phyloP scores from a whole-genome alignment of 768 basidiomycete genomes.

The Phanerochaete carnosa region DNA sequence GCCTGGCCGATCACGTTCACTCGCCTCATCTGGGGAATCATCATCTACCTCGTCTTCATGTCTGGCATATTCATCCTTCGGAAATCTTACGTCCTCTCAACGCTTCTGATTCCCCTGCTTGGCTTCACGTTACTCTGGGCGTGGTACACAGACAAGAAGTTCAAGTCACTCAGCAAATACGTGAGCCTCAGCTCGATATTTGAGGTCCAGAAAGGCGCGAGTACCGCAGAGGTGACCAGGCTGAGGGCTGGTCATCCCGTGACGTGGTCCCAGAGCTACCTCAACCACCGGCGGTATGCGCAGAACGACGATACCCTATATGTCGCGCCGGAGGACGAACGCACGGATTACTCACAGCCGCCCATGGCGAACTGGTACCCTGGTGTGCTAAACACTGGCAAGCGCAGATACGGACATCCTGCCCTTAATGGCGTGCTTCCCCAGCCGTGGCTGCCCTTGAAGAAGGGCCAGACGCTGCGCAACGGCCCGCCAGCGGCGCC shows the following conservation, averaged over 20 bases:
- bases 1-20: slow-evolving; percentile 97
- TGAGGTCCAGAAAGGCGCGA: slow-evolving; percentile 89
- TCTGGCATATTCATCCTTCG: slow-evolving; percentile 85
- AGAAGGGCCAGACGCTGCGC: slow-evolving; percentile 73
- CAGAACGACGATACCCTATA: slow-evolving; percentile 94
- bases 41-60: slow-evolving; percentile 97
- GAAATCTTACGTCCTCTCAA: slow-evolving; percentile 54
- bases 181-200: slow-evolving; percentile 84
- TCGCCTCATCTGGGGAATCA: slow-evolving; percentile 86
- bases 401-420: slow-evolving; percentile 91
- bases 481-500: slow-evolving; percentile 44
- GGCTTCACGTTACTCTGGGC: slow-evolving; percentile 74
- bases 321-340: slow-evolving; percentile 90
- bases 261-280: slow-evolving; percentile 83
- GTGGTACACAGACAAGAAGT: slow-evolving; percentile 67
- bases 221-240: slow-evolving; percentile 72
- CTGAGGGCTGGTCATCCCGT: slow-evolving; percentile 83
- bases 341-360: slow-evolving; percentile 95
- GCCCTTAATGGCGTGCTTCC: slow-evolving; percentile 92
- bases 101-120: slow-evolving; percentile 73
- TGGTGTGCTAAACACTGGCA: slow-evolving; percentile 94
- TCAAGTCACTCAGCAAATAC: slow-evolving; percentile 72
- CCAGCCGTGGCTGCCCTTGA: slow-evolving; percentile 90
- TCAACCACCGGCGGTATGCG: slow-evolving; percentile 85
- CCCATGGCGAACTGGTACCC: slow-evolving; percentile 95